Percentiles rank a stretch among this genome's conserved stretches.
Evolutionary conservation across 345 rosid species (phyloP).

Genomic region (Excoecaria cochinchinensis): DNA sequence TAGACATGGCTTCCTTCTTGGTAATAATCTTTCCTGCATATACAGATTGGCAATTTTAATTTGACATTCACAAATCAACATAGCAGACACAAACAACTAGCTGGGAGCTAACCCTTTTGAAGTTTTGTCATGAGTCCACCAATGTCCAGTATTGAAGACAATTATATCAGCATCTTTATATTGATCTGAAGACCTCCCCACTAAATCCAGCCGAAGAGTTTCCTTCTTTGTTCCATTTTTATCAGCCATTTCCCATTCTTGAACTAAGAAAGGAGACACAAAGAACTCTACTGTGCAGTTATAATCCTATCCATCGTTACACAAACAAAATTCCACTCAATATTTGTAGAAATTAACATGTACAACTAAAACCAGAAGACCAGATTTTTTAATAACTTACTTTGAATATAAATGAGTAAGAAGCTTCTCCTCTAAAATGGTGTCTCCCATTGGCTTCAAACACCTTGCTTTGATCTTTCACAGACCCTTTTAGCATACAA

Average conservation of each 20-base stretch:
- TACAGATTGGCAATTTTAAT: not conserved
- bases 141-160: constrained; percentile 92
- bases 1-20: constrained; percentile 90
- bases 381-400: constrained; percentile 34
- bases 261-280: constrained; percentile 91
- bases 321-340: constrained; percentile 11
- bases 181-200: constrained; percentile 63
- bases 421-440: constrained; percentile 76
- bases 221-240: constrained; percentile 65
- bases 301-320: constrained; percentile 54
- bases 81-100: not conserved
- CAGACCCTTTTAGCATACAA: constrained; percentile 71
- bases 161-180: constrained; percentile 75
- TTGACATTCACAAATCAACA: not conserved
- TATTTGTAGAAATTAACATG: not conserved
- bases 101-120: constrained; percentile 60
- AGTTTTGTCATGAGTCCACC: constrained; percentile 99
- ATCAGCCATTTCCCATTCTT: constrained; percentile 72
- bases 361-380: not conserved
- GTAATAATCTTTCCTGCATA: constrained; percentile 80
- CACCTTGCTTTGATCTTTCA: constrained; percentile 60
- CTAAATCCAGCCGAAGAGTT: constrained; percentile 85
- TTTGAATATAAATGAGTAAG: constrained; percentile 80
- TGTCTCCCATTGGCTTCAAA: constrained; percentile 74
- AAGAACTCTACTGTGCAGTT: constrained; percentile 73